Conservation (phyloP, 108 stramenopile species). For the Tribonema minus region DNA sequence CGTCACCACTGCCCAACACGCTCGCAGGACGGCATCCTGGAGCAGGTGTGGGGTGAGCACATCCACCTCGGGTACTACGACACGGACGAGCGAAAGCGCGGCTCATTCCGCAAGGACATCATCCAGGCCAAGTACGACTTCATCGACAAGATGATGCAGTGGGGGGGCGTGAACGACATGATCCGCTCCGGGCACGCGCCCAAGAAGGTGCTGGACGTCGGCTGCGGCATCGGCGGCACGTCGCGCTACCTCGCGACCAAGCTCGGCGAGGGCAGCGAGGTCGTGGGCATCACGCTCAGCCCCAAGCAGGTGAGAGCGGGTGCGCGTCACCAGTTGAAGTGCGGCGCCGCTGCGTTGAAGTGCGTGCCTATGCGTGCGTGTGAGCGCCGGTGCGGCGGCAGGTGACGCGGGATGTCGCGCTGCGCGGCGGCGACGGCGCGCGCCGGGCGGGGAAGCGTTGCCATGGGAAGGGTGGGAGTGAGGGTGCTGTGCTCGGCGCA, state of each 20-base stretch:
- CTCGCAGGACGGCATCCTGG: constrained; percentile 88
- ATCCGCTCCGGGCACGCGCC: neutral
- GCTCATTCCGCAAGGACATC: constrained; percentile 77
- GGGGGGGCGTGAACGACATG: constrained; percentile 57
- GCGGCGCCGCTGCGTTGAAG: too few species aligned
- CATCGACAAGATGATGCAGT: constrained; percentile 93
- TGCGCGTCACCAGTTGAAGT: too few species aligned
- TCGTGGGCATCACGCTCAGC: constrained; percentile 87
- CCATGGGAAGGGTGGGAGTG: neutral
- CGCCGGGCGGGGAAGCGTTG: neutral
- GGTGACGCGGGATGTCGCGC: too few species aligned
- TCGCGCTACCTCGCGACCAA: constrained; percentile 80
- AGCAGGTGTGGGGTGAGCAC: constrained; percentile 98
- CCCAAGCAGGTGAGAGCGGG: constrained; percentile 63
- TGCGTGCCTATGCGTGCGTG: too few species aligned
- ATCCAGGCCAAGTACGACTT: constrained; percentile 92
- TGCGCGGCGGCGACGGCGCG: too few species aligned
- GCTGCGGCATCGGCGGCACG: constrained; percentile 94
- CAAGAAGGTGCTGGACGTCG: constrained; percentile 76
- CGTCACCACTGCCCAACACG: too few species aligned
- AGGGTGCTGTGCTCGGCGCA: neutral
- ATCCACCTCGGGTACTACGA: constrained; percentile 93
- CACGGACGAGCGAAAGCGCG: constrained; percentile 50
- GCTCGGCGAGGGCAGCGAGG: constrained; percentile 67
- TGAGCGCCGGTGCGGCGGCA: too few species aligned